A percentile compares a stretch with the other conserved stretches of the same genome.
These are phyloP conservation scores for Coniophora puteana DNA, from an alignment of 1,284 basidiomycete genomes.

Conservation along the genomic window DNA sequence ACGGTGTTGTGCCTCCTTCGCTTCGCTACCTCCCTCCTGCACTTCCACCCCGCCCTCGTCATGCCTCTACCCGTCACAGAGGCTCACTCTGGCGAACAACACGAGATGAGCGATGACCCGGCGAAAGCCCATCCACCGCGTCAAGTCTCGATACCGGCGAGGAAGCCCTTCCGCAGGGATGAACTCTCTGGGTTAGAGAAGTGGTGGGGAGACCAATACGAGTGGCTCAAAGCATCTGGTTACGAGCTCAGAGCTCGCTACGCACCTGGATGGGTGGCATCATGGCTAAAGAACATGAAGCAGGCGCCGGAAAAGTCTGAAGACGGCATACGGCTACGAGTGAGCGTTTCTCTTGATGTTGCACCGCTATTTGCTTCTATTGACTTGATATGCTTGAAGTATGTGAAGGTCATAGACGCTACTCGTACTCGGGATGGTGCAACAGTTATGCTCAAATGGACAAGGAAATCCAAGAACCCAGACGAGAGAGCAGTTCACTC, in stretches of 20 bases:
- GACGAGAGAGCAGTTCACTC: constrained; percentile 24
- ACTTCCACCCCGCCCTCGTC: too few species aligned
- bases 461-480: constrained; percentile 12
- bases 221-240: constrained; percentile 26
- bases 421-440: constrained; percentile 25
- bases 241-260: constrained; percentile 34
- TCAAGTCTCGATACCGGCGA: too few species aligned
- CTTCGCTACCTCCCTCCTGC: too few species aligned
- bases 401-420: constrained; percentile 29
- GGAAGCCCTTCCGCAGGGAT: too few species aligned
- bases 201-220: constrained; percentile 28
- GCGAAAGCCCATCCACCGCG: too few species aligned
- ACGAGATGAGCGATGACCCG: too few species aligned
- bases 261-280: constrained; percentile 32
- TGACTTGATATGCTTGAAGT: constrained; percentile 10
- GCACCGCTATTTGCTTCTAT: too few species aligned
- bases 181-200: not conserved
- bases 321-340: constrained; percentile 15
- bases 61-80: too few species aligned
- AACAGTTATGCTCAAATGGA: constrained; percentile 25
- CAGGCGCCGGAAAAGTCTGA: constrained; percentile 10
- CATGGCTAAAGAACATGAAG: constrained; percentile 24
- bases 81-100: too few species aligned
- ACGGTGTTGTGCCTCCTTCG: too few species aligned
- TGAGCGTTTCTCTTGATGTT: too few species aligned